phyloP scores from a whole-genome alignment of 2,329 filamentous ascomycete genomes.

The Hirsutella rhossiliensis region DNA sequence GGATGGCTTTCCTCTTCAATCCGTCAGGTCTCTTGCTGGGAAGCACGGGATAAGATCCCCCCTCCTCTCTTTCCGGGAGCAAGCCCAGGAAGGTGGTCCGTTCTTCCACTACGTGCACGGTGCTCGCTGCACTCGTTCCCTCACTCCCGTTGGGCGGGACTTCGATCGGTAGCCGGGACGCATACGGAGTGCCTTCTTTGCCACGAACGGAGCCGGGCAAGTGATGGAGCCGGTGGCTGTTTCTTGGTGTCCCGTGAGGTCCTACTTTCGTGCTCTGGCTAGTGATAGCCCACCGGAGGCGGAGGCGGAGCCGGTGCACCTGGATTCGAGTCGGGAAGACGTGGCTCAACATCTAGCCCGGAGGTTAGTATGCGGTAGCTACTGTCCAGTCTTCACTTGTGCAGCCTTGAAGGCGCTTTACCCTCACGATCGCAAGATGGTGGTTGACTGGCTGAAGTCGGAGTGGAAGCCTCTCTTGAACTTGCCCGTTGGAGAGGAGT shows the following conservation, averaged over 20 bases:
- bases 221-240: not conserved
- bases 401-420: not conserved
- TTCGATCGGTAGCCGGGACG: no score
- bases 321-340: not conserved
- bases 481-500: not conserved
- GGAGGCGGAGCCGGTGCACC: not conserved
- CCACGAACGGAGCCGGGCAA: no score
- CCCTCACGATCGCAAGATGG: not conserved
- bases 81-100: no score
- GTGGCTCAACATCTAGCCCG: not conserved
- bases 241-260: not conserved
- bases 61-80: no score
- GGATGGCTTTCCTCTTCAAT: no score
- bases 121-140: no score
- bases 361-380: not conserved
- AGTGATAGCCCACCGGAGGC: not conserved
- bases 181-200: no score
- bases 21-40: no score
- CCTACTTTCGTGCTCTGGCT: not conserved
- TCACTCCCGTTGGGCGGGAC: no score
- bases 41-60: no score
- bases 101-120: no score
- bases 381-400: not conserved
- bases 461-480: not conserved
- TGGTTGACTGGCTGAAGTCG: not conserved